Evolutionary conservation across 23 red algal species (phyloP).

Genomic region (Agarophyton chilense): DNA sequence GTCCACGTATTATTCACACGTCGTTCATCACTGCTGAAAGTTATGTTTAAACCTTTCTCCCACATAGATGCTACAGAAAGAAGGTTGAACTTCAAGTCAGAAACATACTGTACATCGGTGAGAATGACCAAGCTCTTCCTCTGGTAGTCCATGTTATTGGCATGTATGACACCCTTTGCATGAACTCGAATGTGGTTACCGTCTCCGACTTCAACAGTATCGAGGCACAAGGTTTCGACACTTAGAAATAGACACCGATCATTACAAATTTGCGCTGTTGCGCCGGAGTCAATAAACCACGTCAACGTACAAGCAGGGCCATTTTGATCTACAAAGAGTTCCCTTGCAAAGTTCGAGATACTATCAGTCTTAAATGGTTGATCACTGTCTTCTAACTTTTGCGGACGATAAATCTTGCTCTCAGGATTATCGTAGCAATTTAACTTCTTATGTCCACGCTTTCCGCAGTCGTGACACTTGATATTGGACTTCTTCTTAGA

Average conservation of each 20-base stretch:
- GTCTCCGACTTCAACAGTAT: conserved; percentile 22
- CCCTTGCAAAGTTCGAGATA: neutral
- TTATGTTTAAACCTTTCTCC: neutral
- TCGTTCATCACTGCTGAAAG: neutral
- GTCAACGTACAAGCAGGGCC: neutral
- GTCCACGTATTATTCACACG: neutral
- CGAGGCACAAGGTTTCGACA: neutral
- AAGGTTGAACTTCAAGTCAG: neutral
- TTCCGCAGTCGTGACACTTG: conserved; percentile 44
- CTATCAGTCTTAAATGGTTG: neutral
- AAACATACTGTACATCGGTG: neutral
- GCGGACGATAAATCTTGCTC: neutral
- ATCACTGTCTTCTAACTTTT: neutral
- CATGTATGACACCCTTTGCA: neutral
- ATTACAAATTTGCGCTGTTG: conserved; percentile 26
- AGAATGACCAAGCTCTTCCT: neutral
- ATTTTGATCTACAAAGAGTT: neutral
- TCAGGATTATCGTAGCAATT: conserved; percentile 52
- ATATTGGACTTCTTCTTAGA: neutral
- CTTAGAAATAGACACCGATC: neutral
- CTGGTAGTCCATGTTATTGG: neutral
- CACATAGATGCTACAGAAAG: neutral
- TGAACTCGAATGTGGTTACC: neutral
- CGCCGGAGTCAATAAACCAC: conserved; percentile 47
- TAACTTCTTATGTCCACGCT: neutral